Base-by-base conservation (phyloP, 2,329 filamentous ascomycete species). In the Sarocladium strictum region DNA sequence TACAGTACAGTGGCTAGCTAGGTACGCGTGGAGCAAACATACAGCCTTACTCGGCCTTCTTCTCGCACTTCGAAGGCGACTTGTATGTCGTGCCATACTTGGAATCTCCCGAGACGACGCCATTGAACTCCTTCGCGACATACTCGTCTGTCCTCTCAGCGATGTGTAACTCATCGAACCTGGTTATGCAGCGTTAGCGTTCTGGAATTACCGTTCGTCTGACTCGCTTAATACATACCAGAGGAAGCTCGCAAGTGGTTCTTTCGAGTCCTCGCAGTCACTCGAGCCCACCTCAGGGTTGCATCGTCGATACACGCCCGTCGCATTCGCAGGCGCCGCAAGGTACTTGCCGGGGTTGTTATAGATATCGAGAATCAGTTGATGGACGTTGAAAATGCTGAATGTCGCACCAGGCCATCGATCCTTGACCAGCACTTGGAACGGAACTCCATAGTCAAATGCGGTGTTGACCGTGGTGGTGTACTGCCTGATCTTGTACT, bases 111-210 rank as follows among this genome's bases (percentile, higher is more conserved):
- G 62, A 57, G 3, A 75, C 63, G 14, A 72, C 68, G 4, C 72
- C 68, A 26, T 74, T 62, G 54, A 78, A 77, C 53, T 73, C 64
- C 17, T 68, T 55, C 6, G 67, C 72, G 49, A 76, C 66, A 33
- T 74, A 65, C 55, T 71, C 63, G 37, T 69, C 67, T 67, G 84
- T 78, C 68, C 81, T 80, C 68, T 84, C 77, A 27, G 83, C 84
- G 0, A 87, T 86, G 71, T 93, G 89, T 64, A 92, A 66, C 64
- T 84, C 80, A 68, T 93, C 87, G 61, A 77, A 78, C 70, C 70
- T 73, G 40, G n/a, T 17, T 21, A 6, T 14, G 2, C 27, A 24
- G 2, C 35, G 23, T 52, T 33, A 56, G 29, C 19, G 32, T 12
- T 7, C 19, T 40, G 38, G n/a, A n/a, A n/a, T n/a, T n/a, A n/a